phyloP scores from a whole-genome alignment of 352 stramenopile genomes.

The Saprolegnia diclina region DNA sequence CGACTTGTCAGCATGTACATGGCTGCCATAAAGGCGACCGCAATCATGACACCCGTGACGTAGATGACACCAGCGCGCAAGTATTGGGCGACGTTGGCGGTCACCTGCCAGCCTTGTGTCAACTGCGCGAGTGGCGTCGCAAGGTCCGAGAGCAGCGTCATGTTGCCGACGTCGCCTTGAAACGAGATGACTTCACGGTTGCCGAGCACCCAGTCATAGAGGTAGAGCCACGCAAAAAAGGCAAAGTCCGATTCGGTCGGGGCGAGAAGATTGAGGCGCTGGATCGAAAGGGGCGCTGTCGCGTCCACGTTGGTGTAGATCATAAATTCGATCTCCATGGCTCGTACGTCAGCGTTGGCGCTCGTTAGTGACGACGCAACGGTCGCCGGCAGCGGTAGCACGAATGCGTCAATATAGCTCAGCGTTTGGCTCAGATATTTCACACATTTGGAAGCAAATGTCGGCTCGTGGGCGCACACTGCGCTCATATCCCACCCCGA shows the following conservation, averaged over 20 bases:
- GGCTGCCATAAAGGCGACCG: background rate
- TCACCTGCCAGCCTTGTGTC: background rate
- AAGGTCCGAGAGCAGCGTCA: conserved; percentile 3
- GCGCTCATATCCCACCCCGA: background rate
- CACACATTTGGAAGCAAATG: background rate
- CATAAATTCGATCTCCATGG: conserved; percentile 5
- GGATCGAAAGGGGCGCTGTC: background rate
- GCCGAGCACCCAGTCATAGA: conserved; percentile 3
- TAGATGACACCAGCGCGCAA: background rate
- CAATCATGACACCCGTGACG: conserved; percentile 8
- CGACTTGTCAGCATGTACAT: conserved; percentile 11
- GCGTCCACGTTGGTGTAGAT: background rate
- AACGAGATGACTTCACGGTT: conserved; percentile 18
- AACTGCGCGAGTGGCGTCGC: background rate
- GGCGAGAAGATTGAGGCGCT: background rate
- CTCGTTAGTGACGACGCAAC: background rate
- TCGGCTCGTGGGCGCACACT: background rate
- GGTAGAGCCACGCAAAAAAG: conserved; percentile 8
- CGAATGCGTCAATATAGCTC: background rate
- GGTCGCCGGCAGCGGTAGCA: background rate
- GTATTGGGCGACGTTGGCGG: background rate
- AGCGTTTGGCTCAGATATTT: background rate
- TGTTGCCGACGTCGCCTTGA: conserved; percentile 1
- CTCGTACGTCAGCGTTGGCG: background rate
- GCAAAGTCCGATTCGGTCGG: background rate